Conservation (phyloP, 2,329 filamentous ascomycete genomes). For the Talaromyces rugulosus region DNA sequence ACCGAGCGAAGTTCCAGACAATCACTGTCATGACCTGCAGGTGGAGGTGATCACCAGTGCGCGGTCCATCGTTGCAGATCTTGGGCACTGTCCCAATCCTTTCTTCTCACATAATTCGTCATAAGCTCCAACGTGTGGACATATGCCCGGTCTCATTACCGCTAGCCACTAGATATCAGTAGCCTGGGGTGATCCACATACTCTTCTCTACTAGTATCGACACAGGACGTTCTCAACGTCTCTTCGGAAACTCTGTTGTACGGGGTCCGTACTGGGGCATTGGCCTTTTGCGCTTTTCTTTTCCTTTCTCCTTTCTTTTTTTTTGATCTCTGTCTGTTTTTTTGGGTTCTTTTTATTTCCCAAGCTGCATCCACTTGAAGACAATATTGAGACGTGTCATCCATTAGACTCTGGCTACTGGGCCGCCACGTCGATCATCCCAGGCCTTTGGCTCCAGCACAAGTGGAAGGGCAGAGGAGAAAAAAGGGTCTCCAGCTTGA, state of each 20-base stretch:
- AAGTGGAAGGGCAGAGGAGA: neutral
- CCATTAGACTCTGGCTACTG: constrained; percentile 13
- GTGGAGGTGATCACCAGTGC: constrained; percentile 14
- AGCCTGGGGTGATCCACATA: constrained; percentile 13
- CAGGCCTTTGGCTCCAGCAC: constrained; percentile 3
- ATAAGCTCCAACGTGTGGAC: constrained; percentile 8
- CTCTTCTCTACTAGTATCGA: constrained; percentile 1
- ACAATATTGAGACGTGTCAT: constrained; percentile 15
- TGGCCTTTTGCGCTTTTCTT: neutral
- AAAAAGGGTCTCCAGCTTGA: constrained; percentile 1
- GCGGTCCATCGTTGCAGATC: constrained; percentile 13
- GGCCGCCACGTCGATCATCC: constrained; percentile 11
- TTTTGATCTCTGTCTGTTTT: neutral
- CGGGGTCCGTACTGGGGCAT: constrained; percentile 1
- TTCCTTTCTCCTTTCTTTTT: neutral
- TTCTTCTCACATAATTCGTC: constrained; percentile 11
- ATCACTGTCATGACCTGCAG: constrained; percentile 16
- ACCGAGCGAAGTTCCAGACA: constrained; percentile 10
- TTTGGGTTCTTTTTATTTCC: neutral
- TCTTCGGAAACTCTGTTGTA: constrained; percentile 1
- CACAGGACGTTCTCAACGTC: constrained; percentile 1
- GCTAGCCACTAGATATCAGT: constrained; percentile 12
- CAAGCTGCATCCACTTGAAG: constrained; percentile 1
- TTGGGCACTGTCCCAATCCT: constrained; percentile 11
- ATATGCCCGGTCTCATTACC: constrained; percentile 4